Conservation (phyloP, 768 basidiomycete species). For the Boletus speciosus region DNA sequence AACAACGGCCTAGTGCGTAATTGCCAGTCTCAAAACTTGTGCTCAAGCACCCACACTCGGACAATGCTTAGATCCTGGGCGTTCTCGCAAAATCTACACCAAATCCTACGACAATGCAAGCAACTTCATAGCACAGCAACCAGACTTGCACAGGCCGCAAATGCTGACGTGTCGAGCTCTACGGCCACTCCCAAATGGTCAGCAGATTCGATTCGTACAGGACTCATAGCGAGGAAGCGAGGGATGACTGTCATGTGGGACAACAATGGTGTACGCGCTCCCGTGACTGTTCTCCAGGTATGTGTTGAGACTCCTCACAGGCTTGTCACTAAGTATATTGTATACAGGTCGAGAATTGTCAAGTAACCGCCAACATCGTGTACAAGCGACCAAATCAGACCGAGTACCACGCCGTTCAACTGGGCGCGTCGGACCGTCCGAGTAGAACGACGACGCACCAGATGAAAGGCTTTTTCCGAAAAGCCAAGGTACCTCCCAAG, state of each 20-base stretch:
- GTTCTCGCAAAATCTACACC: constrained; percentile 37
- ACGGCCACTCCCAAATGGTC: constrained; percentile 64
- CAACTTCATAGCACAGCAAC: constrained; percentile 43
- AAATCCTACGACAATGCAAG: constrained; percentile 34
- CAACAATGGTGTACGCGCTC: constrained; percentile 78
- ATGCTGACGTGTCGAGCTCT: constrained; percentile 17
- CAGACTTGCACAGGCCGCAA: constrained; percentile 27
- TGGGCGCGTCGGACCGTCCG: constrained; percentile 77
- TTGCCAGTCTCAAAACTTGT: constrained; percentile 6
- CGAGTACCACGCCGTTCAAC: constrained; percentile 89
- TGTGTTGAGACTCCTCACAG: constrained; percentile 18
- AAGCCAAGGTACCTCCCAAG: constrained; percentile 80
- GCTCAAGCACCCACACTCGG: constrained; percentile 1
- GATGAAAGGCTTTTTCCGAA: constrained; percentile 88
- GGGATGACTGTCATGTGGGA: constrained; percentile 97
- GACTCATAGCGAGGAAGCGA: constrained; percentile 89
- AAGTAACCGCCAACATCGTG: constrained; percentile 78
- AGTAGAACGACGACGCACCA: constrained; percentile 69
- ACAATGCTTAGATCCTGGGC: constrained; percentile 55
- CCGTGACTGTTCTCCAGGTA: constrained; percentile 94
- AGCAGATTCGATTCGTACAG: constrained; percentile 81
- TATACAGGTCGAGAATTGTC: constrained; percentile 76
- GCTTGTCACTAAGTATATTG: constrained; percentile 11
- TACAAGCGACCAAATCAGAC: constrained; percentile 62
- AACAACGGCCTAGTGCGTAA: not conserved